phyloP scores from a whole-genome alignment of 2,329 filamentous ascomycete species.

The Falciphora oryzae region DNA sequence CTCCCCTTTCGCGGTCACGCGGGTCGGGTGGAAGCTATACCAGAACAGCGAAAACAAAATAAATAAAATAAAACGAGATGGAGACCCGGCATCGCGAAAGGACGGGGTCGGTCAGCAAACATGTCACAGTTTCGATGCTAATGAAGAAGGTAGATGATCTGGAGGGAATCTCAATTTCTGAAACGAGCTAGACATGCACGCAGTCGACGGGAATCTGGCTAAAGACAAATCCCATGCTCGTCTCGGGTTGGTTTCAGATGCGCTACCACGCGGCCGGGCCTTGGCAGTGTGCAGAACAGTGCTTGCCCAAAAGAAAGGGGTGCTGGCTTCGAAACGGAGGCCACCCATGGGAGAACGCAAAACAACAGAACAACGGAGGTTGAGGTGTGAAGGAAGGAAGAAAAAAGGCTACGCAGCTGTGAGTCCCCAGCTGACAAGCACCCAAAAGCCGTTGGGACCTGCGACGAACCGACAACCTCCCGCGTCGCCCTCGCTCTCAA shows the following conservation, averaged over 20 bases:
- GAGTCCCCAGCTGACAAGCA: too few species aligned
- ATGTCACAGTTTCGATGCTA: background rate
- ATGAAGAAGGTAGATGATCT: background rate
- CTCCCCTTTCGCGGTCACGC: too few species aligned
- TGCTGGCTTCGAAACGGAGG: too few species aligned
- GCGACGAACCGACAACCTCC: too few species aligned
- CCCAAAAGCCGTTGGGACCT: background rate
- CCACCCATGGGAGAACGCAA: too few species aligned
- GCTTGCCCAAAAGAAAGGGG: background rate
- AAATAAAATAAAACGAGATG: background rate
- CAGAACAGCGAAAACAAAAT: background rate
- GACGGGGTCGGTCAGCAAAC: background rate
- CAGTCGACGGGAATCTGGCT: background rate
- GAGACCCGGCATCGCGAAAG: background rate
- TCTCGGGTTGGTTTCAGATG: conserved; percentile 1
- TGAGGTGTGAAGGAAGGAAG: too few species aligned
- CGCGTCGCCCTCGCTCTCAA: background rate
- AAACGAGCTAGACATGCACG: background rate
- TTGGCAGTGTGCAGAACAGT: background rate
- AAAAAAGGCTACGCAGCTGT: too few species aligned
- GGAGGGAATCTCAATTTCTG: background rate
- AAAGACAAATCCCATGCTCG: background rate
- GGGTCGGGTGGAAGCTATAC: too few species aligned
- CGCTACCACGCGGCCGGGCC: background rate
- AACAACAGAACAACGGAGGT: too few species aligned